phyloP scores from a whole-genome alignment of 306 rosid species.

The Vigna radiata region DNA sequence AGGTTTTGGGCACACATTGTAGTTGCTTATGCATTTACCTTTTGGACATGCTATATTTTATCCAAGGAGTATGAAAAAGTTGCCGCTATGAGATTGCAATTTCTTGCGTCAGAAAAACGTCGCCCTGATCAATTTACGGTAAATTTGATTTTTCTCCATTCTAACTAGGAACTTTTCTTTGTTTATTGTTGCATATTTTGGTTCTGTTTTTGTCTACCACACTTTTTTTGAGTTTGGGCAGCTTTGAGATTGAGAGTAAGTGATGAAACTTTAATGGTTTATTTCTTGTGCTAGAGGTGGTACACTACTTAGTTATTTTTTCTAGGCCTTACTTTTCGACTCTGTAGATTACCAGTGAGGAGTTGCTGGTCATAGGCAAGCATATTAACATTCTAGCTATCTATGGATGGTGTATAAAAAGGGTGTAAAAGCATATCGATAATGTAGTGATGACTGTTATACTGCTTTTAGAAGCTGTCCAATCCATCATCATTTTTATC shows the following conservation, averaged over 20 bases:
- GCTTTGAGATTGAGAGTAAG: constrained; percentile 33
- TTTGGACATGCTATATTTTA: constrained; percentile 88
- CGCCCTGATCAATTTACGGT: constrained; percentile 94
- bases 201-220: not conserved
- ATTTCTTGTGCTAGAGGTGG: constrained; percentile 36
- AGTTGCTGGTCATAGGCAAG: constrained; percentile 15
- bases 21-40: constrained; percentile 82
- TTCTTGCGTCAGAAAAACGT: constrained; percentile 81
- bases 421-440: not conserved
- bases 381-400: constrained; percentile 2
- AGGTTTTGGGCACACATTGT: constrained; percentile 90
- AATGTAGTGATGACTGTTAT: constrained; percentile 28
- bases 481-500: constrained; percentile 6
- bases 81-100: constrained; percentile 82
- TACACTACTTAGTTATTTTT: constrained; percentile 15
- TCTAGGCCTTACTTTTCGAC: constrained; percentile 21
- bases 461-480: constrained; percentile 11
- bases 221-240: not conserved
- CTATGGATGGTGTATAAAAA: not conserved
- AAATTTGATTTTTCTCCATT: constrained; percentile 41
- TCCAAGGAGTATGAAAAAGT: constrained; percentile 78
- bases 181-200: constrained; percentile 20
- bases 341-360: constrained; percentile 9
- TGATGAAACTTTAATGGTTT: constrained; percentile 21
- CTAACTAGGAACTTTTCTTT: constrained; percentile 22